Conservation (phyloP, 441 rosid genomes). For the Caryocar brasiliense region DNA sequence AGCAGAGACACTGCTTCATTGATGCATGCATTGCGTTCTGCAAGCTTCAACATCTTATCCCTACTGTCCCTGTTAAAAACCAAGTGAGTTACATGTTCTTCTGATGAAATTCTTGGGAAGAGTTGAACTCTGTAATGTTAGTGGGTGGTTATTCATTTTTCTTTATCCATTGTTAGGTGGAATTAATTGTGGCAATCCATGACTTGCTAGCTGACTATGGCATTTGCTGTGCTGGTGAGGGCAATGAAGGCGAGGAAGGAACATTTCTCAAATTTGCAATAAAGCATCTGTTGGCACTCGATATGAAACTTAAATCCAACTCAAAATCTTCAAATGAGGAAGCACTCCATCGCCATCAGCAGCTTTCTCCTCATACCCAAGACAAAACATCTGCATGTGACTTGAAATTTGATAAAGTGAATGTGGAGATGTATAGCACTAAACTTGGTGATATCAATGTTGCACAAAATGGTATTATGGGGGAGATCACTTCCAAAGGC, state of each 20-base stretch:
- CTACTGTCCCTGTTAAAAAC: conserved; percentile 48
- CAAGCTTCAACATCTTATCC: conserved; percentile 86
- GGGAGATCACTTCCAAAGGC: conserved; percentile 19
- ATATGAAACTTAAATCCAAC: conserved; percentile 81
- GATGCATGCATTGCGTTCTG: conserved; percentile 84
- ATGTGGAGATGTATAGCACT: conserved; percentile 33
- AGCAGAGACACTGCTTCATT: conserved; percentile 60
- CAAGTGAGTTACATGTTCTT: conserved; percentile 45
- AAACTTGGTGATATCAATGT: conserved; percentile 25
- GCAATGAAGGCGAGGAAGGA: conserved; percentile 81
- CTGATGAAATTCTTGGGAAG: no score
- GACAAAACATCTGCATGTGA: conserved; percentile 31
- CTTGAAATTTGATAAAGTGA: conserved; percentile 26
- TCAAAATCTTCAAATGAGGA: conserved; percentile 42
- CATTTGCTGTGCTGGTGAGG: conserved; percentile 83
- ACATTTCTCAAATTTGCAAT: conserved; percentile 88
- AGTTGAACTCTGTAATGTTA: background rate
- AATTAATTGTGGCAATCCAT: conserved; percentile 78
- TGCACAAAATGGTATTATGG: conserved; percentile 31
- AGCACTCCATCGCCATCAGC: conserved; percentile 24
- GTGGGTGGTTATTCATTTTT: background rate
- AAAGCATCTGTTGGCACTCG: conserved; percentile 87
- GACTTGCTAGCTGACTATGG: conserved; percentile 93
- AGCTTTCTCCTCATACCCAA: conserved; percentile 14
- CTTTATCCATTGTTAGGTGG: conserved; percentile 46